These are phyloP conservation scores for Suillus alpinus DNA, from an alignment of 768 basidiomycete species.

Conservation along the genomic window DNA sequence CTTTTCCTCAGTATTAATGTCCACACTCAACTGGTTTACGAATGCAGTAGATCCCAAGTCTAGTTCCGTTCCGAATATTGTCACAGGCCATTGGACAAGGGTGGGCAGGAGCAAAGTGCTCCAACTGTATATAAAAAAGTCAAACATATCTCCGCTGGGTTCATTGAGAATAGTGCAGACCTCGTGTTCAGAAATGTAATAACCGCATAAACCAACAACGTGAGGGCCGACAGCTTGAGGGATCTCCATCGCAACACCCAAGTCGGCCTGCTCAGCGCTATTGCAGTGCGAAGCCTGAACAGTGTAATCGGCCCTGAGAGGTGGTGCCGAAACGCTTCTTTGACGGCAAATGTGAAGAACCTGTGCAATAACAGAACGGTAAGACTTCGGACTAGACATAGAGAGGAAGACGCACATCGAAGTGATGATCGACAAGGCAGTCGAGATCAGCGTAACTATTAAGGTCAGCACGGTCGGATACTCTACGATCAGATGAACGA, in stretches of 20 bases:
- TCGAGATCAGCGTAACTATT: not conserved
- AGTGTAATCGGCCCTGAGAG: not conserved
- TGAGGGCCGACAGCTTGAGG: no score
- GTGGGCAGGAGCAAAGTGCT: not conserved
- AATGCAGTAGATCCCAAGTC: not conserved
- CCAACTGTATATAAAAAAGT: not conserved
- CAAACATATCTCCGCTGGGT: not conserved
- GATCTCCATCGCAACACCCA: not conserved
- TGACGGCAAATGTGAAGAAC: not conserved
- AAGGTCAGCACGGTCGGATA: not conserved
- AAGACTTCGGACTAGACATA: not conserved
- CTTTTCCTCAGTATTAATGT: fast-evolving
- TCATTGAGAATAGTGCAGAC: not conserved
- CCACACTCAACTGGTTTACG: not conserved
- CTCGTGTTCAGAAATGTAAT: not conserved
- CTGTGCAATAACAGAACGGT: not conserved
- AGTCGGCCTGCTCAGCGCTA: not conserved
- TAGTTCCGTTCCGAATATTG: not conserved
- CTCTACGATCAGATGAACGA: not conserved
- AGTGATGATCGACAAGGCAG: not conserved
- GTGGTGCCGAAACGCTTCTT: not conserved
- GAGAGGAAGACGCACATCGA: not conserved
- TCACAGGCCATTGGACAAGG: not conserved
- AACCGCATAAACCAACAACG: not conserved
- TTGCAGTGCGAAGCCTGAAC: not conserved